Base-by-base conservation (phyloP, 2,329 filamentous ascomycete genomes). In the Sclerotinia nivalis region DNA sequence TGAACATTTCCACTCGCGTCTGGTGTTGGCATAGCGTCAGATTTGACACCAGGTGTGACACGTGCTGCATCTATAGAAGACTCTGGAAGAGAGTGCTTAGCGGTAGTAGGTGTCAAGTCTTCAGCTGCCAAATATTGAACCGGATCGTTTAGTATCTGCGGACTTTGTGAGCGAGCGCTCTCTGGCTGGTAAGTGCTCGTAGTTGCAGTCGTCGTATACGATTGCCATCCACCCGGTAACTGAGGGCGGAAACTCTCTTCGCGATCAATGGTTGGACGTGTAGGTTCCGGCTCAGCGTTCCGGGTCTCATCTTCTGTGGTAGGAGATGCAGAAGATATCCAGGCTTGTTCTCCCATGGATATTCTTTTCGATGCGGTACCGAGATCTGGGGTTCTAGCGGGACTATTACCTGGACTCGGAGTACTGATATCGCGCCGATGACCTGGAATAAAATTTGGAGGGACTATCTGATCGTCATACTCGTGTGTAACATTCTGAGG, bases 371-470 rank as follows among this genome's bases (percentile, higher is more conserved):
- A 52, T 28, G 83, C 80, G 34, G 60, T 74, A 58, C 83, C 83
- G 47, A 90, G 75, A 31, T 82, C 81, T 5, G 88, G 87, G 45
- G 83, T 85, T 61, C 85, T 84, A n/a, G 87, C 88, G 45, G 88
- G 88, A 70, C 87, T 89, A 70, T 88, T 88, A 56, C 83, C 84
- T 25, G 83, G 82, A 71, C 83, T 86, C 5, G 88, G 88, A 49
- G 87, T 84, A 69, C 85, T 86, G 66, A 89, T 76, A 74, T 87
- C 85, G 59, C 86, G 84, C 66, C 86, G 83, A 77, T 87, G 86
- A 15, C 85, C 86, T 45, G 83, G 81, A 45, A 83, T 83, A 71
- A 87, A 84, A 37, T 75, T 78, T 74, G 78, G 76, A 49, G 71
- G 70, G 18, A 67, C 62, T 22, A 61, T 60, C 50, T 71, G 60